Base-by-base conservation (phyloP, 192 early-diverging fungal species). In the Neocallimastix lanati region DNA sequence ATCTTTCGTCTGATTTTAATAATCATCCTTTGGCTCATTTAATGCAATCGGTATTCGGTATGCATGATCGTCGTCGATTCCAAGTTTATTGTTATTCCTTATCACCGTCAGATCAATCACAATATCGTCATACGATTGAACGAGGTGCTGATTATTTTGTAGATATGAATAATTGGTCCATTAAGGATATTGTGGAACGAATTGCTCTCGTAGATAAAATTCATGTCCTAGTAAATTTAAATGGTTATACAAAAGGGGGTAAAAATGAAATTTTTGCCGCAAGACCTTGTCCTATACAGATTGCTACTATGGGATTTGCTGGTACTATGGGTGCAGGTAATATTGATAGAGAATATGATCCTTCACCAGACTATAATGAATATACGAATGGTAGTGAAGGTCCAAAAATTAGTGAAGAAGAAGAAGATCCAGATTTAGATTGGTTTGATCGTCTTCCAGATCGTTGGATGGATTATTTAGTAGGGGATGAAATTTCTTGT, bases 161-260 rank as follows among this genome's bases (percentile, higher is more conserved):
- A 5, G 92, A 96, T 83, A 93, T 94, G 30, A 85, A 86, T 2
- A 82, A 84, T 14, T 94, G 93, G 92, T 85, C 89, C 28, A 89
- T 87, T 29, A 87, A 94, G 81, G 85, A 91, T 21, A 90, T 96
- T 80, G 92, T 95, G 15, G 91, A 93, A 80, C 88, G 86, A 13
- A 88, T 98, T 40, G 84, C 86, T 12, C 77, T 82, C 18, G 79
- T 28, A 13, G 95, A 98, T 81, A 86, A 90, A 36, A 94, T 96
- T 80, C 96, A 98, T 81, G 88, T 98, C 13, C 86, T 98, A 28
- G 90, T 94, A 81, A 96, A 98, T 79, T 86, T 98, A 77, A 98
- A 98, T 83, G 96, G 96, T 29, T 97, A 98, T 84, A 98, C 96
- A n/a, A 96, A 96, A 81, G 95, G 95, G 28, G 96, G 94, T 28